Conservation (phyloP, 2,329 filamentous ascomycete genomes). For the Xylaria sp. region DNA sequence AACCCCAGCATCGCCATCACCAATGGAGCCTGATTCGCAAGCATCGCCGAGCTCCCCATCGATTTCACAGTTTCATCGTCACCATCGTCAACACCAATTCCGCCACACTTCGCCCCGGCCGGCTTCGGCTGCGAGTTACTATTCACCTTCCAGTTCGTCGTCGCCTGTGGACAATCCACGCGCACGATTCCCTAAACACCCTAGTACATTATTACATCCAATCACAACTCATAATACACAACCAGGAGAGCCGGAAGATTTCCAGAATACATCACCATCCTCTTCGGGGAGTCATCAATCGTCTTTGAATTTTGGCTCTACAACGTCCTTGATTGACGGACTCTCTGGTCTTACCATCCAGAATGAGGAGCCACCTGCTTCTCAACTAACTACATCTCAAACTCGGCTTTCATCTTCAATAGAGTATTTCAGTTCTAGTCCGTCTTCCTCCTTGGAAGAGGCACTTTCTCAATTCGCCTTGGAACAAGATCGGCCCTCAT, state of each 20-base stretch:
- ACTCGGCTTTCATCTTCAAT: conserved; percentile 19
- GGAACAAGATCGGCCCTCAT: background rate
- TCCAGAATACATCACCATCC: conserved; percentile 13
- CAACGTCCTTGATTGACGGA: conserved; percentile 18
- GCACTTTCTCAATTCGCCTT: conserved; percentile 17
- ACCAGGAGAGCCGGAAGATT: conserved; percentile 16
- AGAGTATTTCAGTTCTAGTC: conserved; percentile 11
- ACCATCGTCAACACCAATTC: background rate
- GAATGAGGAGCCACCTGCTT: conserved; percentile 5
- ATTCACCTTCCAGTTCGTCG: conserved; percentile 27
- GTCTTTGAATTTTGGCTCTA: conserved; percentile 19
- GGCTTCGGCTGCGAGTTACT: conserved; percentile 21
- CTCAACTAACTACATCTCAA: background rate
- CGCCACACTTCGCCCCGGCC: conserved; percentile 18
- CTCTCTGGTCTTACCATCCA: conserved; percentile 13
- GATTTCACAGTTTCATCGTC: conserved; percentile 13
- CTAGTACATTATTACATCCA: conserved; percentile 24
- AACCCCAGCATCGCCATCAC: conserved; percentile 23
- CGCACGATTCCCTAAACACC: conserved; percentile 12
- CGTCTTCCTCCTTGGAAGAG: conserved; percentile 20
- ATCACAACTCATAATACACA: conserved; percentile 24
- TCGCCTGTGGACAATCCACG: conserved; percentile 11
- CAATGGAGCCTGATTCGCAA: conserved; percentile 26
- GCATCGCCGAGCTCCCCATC: conserved; percentile 20
- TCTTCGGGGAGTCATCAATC: conserved; percentile 16